Base-by-base conservation (phyloP, 805 yeast species). In the Ascoidea rubescens region DNA sequence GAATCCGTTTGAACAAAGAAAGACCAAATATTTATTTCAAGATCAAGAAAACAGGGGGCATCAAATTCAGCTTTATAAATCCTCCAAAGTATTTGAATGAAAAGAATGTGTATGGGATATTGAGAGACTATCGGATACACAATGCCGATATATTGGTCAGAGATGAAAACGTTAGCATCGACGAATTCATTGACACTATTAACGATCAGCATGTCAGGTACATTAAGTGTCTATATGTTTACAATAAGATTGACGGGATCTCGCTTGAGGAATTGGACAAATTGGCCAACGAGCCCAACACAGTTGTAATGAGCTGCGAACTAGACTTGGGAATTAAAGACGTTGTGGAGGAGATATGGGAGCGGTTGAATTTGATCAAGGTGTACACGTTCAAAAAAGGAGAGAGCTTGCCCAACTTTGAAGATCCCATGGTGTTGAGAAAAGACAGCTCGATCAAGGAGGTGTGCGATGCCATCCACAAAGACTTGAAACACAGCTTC, bases 231-330 rank as follows among this genome's bases (percentile, higher is more conserved):
- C 74, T 91, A 31, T 91, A 93, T 62, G 96, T 87, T 30, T 93
- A 89, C 73, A 91, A 93, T 73, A 91, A 91, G 74, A 79, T 91
- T 48, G 99, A 91, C 65, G 91, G 96, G 0, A 97, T 91, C 10
- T 87, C 96, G 1, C 69, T 91, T 50, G 98, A 91, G 65, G 99
- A 91, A 64, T 87, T 88, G 50, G 96, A 93, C 66, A 71, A 96
- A 52, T 74, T 91, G 53, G 98, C 98, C 0, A 77, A 96, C 58
- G 86, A 82, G 61, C 96, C 97, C 47, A 82, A 91, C 66, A 89
- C 98, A 0, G 89, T 82, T 52, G 98, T 91, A 33, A 87, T 90
- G 80, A 86, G 96, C 31, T 95, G 96, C 66, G 95, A 87, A 62
- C 70, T 84, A 70, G 89, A 83, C 52, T 71, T 93, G 48, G 97